Conservation (phyloP, 2,329 filamentous ascomycete species). For the Colletotrichum sp. region DNA sequence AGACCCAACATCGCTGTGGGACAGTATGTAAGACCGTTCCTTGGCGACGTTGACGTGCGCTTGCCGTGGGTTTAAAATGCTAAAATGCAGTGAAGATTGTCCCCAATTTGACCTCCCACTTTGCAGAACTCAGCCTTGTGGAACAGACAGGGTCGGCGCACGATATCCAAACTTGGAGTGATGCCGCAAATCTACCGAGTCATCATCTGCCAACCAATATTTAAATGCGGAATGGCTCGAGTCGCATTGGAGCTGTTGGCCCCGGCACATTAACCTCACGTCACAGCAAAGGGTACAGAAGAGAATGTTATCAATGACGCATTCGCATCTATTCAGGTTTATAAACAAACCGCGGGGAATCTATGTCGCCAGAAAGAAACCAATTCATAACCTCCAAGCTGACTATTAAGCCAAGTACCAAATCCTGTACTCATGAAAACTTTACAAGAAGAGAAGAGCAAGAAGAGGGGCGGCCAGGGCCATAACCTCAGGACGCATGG, state of each 20-base stretch:
- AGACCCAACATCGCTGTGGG: not conserved
- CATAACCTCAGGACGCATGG: conserved; percentile 12
- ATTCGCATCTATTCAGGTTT: conserved; percentile 8
- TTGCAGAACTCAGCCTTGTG: not conserved
- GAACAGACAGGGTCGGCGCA: not conserved
- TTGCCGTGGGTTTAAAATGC: not conserved
- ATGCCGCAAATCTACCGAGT: not conserved
- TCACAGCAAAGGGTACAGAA: not conserved
- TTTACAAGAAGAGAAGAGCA: conserved; percentile 21
- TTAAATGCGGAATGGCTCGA: not conserved
- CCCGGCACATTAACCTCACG: not conserved
- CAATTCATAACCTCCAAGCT: conserved; percentile 17
- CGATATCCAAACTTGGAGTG: not conserved
- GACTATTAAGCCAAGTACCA: not conserved
- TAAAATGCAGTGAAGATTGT: not conserved
- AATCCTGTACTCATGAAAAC: not conserved
- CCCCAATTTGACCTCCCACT: not conserved
- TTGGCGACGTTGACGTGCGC: not conserved
- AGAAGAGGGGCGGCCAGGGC: conserved; percentile 16
- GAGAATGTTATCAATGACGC: not conserved
- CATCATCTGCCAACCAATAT: not conserved
- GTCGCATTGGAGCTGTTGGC: not conserved
- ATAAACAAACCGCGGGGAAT: conserved; percentile 16
- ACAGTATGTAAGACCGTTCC: not conserved
- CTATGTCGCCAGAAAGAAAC: conserved; percentile 15